Evolutionary conservation across 2,329 filamentous ascomycete genomes (phyloP).

Genomic region (Fusarium multiceps): DNA sequence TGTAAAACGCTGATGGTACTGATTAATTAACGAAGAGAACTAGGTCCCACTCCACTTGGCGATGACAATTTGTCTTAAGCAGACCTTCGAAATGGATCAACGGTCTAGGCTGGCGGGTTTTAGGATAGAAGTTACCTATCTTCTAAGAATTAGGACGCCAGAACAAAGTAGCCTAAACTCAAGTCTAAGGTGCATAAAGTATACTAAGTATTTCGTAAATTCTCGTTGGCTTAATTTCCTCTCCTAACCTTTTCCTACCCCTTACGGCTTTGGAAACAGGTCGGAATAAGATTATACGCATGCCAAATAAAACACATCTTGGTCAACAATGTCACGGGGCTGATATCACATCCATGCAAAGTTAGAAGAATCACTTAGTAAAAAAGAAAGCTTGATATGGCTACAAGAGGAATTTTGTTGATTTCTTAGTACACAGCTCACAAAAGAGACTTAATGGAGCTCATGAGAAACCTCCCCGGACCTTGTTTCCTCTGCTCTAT

Average conservation of each 20-base stretch:
- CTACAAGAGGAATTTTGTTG: conserved; percentile 61
- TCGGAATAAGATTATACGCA: neutral
- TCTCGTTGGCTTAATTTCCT: neutral
- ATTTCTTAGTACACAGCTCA: conserved; percentile 72
- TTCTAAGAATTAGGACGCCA: neutral
- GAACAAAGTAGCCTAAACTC: neutral
- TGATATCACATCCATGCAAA: neutral
- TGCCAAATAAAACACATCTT: neutral
- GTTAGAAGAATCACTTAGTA: conserved; percentile 22
- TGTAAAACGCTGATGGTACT: neutral
- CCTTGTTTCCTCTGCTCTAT: conserved; percentile 67
- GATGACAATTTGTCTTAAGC: neutral
- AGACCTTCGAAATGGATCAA: neutral
- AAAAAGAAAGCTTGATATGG: conserved; percentile 47
- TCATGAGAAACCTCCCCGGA: conserved; percentile 61
- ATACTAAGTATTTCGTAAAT: neutral
- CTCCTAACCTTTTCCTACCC: neutral
- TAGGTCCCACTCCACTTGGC: neutral
- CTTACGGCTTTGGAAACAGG: neutral
- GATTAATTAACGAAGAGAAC: neutral
- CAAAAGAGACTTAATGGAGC: conserved; percentile 69
- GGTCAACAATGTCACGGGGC: neutral
- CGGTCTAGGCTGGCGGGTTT: neutral
- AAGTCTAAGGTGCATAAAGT: neutral
- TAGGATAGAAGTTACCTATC: neutral